These are phyloP conservation scores for Monosporascus sp. DNA, from an alignment of 2,329 filamentous ascomycete species.

Conservation along the genomic window DNA sequence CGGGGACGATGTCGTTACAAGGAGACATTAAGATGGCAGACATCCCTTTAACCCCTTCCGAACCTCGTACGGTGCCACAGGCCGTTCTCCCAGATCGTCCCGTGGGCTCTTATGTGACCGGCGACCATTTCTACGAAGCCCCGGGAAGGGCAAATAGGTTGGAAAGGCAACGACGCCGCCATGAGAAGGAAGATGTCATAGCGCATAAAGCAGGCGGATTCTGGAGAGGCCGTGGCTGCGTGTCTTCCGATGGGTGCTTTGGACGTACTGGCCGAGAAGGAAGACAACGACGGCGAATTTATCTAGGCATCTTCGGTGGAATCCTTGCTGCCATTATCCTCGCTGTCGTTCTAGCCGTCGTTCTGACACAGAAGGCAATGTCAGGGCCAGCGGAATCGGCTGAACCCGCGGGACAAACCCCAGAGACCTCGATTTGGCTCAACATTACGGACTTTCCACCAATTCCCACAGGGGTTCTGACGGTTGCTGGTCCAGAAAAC, in stretches of 20 bases:
- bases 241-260: slow-evolving; percentile 60
- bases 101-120: slow-evolving; percentile 40
- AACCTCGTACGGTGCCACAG: slow-evolving; percentile 13
- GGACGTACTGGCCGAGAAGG: slow-evolving; percentile 59
- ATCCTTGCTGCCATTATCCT: slow-evolving; percentile 53
- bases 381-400: neutral
- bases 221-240: slow-evolving; percentile 61
- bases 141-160: slow-evolving; percentile 36
- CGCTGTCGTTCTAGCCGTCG: slow-evolving; percentile 52
- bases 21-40: slow-evolving; percentile 57
- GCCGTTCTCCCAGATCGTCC: slow-evolving; percentile 38
- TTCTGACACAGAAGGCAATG: slow-evolving; percentile 40
- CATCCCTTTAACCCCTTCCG: slow-evolving; percentile 47
- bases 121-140: slow-evolving; percentile 37
- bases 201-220: slow-evolving; percentile 53
- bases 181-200: slow-evolving; percentile 61
- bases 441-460: slow-evolving; percentile 84
- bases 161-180: slow-evolving; percentile 48
- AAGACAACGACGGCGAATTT: slow-evolving; percentile 57
- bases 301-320: slow-evolving; percentile 44
- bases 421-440: slow-evolving; percentile 57
- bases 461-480: slow-evolving; percentile 77
- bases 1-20: slow-evolving; percentile 57
- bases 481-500: slow-evolving; percentile 68
- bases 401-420: slow-evolving; percentile 13